Base-by-base conservation (phyloP, 2,329 filamentous ascomycete genomes). In the Fusarium buharicum region DNA sequence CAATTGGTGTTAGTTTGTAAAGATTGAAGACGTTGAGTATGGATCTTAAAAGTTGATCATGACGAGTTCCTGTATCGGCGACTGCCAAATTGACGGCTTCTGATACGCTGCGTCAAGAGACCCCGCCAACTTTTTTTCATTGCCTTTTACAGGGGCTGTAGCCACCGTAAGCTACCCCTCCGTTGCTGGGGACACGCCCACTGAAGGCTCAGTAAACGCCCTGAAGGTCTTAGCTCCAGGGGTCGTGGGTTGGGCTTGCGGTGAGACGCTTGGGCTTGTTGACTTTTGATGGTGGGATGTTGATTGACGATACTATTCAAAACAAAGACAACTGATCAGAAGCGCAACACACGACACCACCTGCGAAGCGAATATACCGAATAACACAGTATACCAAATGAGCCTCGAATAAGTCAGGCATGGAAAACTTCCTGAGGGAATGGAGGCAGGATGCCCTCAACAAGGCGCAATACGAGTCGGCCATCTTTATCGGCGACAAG, bases 401-500 rank as follows among this genome's bases (percentile, higher is more conserved):
- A 18, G 24, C 20, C 43, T 30, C 33, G 37, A 33, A 30, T 66
- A 48, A 34, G 31, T 16, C 6, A 55, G 51, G 16, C 41, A 98
- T 99, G 95, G 93, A 98, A 82, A 89, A 88, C 72, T 97, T 94
- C 78, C 84, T 99, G 73, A 90, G 93, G 74, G 90, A 91, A 73
- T 99, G 95, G 95, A 87, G 93, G 74, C 92, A 97, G 78, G 93
- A 97, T 81, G 93, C 94, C 74, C 82, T 97, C 72, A 94, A 96
- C 79, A 95, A 96, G 77, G 92, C 95, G 65, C 95, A 99, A 75
- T 93, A 97, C 76, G 94, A 98, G 66, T 92, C 94, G 30, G 95
- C 95, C 73, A 94, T 98, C 70, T 98, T 96, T 75, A 92, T 98
- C 65, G 95, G 93, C 64, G 95, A 99, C 83, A 99, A 99, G 81